These are phyloP conservation scores for Coccomyxa subellipsoidea DNA, from an alignment of 163 green algal genomes.

Conservation along the genomic window DNA sequence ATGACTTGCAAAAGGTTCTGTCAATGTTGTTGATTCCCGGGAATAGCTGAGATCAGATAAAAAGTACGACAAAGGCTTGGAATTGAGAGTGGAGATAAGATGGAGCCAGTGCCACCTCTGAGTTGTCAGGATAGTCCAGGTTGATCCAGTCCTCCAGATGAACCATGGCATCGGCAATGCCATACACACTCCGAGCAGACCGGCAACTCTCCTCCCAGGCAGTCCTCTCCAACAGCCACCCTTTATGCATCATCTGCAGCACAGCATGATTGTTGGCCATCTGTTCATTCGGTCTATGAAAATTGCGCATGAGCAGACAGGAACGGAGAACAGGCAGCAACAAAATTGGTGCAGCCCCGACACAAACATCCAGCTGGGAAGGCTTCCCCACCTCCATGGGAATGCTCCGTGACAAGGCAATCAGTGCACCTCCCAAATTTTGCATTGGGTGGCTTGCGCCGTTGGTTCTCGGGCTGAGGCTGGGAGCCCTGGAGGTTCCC, in stretches of 20 bases:
- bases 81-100: too few relatives aligned
- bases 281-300: too few relatives aligned
- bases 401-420: neutral
- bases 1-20: too few relatives aligned
- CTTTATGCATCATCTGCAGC: conserved; percentile 1
- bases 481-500: neutral
- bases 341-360: neutral
- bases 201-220: neutral
- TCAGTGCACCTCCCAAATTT: neutral
- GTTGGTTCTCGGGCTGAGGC: neutral
- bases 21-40: too few relatives aligned
- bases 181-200: neutral
- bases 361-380: neutral
- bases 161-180: neutral
- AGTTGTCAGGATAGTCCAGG: neutral
- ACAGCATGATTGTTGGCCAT: neutral
- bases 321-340: too few relatives aligned
- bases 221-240: neutral
- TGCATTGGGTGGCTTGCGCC: neutral
- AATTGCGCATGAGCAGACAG: too few relatives aligned
- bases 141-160: neutral
- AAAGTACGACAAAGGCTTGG: too few relatives aligned
- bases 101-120: neutral
- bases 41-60: too few relatives aligned
- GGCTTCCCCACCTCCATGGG: neutral